phyloP scores from a whole-genome alignment of 352 stramenopile genomes.

The Globisporangium emineosum region DNA sequence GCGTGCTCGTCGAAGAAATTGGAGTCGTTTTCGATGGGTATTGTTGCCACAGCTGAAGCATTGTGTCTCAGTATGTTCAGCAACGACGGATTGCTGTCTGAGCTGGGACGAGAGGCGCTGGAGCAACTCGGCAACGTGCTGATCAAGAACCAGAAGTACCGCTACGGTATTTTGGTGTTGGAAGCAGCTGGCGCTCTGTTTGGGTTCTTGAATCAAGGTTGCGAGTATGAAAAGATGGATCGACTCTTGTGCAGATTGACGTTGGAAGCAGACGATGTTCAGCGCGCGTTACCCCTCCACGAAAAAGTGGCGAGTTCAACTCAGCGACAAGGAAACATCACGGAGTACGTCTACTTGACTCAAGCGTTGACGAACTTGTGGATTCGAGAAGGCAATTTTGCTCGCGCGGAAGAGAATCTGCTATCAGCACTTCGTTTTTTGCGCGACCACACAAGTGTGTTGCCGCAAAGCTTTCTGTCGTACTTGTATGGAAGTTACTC shows the following conservation, averaged over 20 bases:
- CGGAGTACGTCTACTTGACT: constrained; percentile 82
- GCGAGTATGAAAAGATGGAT: constrained; percentile 76
- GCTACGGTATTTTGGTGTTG: constrained; percentile 75
- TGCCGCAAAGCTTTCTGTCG: constrained; percentile 66
- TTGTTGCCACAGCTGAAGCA: constrained; percentile 15
- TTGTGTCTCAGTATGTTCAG: constrained; percentile 62
- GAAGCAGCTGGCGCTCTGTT: constrained; percentile 67
- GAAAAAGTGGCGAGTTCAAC: constrained; percentile 72
- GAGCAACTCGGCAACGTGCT: constrained; percentile 76
- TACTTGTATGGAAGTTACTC: constrained; percentile 46
- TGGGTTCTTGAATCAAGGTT: constrained; percentile 64
- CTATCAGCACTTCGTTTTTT: constrained; percentile 61
- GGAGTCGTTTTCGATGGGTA: constrained; percentile 15
- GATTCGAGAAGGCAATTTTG: constrained; percentile 76
- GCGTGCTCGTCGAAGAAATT: constrained; percentile 34
- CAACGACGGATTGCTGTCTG: constrained; percentile 72
- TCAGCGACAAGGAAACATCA: constrained; percentile 77
- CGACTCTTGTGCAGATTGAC: constrained; percentile 71
- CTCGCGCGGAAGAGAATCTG: constrained; percentile 66
- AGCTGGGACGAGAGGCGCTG: constrained; percentile 63
- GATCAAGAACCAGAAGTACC: constrained; percentile 86
- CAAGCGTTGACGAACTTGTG: constrained; percentile 78
- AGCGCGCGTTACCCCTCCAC: constrained; percentile 68
- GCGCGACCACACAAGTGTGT: constrained; percentile 60
- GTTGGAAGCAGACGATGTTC: constrained; percentile 71